Evolutionary conservation across 2,329 filamentous ascomycete genomes (phyloP).

Genomic region (Fusarium anthophilum): DNA sequence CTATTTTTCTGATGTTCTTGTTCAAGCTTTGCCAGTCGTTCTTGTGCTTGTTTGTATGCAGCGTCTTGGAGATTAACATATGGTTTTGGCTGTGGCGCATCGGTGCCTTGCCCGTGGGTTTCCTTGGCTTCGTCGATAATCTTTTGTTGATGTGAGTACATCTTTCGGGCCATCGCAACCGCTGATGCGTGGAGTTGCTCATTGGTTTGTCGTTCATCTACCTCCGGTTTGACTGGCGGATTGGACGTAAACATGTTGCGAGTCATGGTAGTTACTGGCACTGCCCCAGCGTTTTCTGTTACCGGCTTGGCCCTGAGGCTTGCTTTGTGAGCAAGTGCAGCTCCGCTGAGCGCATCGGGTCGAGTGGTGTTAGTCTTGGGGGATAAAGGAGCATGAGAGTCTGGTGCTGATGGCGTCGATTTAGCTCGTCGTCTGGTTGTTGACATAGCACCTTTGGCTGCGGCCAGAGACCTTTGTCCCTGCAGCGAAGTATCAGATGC

Average conservation of each 20-base stretch:
- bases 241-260: conserved; percentile 81
- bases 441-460: conserved; percentile 81
- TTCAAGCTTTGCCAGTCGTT: conserved; percentile 82
- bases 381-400: conserved; percentile 26
- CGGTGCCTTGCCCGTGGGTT: conserved; percentile 46
- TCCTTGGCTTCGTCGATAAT: conserved; percentile 62
- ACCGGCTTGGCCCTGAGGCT: conserved; percentile 56
- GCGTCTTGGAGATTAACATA: conserved; percentile 80
- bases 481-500: conserved; percentile 55
- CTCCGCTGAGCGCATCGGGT: conserved; percentile 77
- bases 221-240: conserved; percentile 76
- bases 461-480: conserved; percentile 73
- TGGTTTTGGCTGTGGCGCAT: conserved; percentile 59
- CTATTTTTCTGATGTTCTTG: conserved; percentile 71
- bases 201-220: conserved; percentile 76
- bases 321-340: conserved; percentile 71
- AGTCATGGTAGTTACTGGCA: conserved; percentile 73
- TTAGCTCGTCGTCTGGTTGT: conserved; percentile 68
- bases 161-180: conserved; percentile 87
- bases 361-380: conserved; percentile 55
- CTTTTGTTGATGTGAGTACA: conserved; percentile 78
- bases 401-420: conserved; percentile 64
- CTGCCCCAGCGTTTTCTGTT: conserved; percentile 70
- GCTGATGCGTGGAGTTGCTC: conserved; percentile 83
- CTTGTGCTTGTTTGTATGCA: conserved; percentile 85